phyloP scores from a whole-genome alignment of 495 filamentous ascomycete species.

The Daldinia decipiens region DNA sequence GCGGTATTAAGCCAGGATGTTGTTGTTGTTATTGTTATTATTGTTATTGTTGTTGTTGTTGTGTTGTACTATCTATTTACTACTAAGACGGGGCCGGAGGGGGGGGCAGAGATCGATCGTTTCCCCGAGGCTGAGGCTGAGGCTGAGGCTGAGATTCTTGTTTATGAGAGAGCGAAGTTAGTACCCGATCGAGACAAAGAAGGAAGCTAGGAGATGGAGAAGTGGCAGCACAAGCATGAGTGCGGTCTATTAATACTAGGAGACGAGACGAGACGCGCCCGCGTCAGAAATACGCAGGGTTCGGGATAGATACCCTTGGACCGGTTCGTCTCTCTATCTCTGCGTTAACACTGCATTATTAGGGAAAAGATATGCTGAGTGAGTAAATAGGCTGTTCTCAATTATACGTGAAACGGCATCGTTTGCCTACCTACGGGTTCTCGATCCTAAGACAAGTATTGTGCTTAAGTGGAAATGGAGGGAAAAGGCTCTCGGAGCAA shows the following conservation, averaged over 20 bases:
- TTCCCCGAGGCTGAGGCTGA: no score
- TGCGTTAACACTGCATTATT: background rate
- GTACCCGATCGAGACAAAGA: no score
- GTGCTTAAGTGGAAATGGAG: background rate
- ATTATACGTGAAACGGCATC: background rate
- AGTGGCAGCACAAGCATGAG: background rate
- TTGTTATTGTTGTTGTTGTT: background rate
- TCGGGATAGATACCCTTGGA: conserved; percentile 7
- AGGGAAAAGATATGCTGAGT: background rate
- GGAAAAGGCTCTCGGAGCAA: background rate
- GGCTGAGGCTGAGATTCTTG: no score
- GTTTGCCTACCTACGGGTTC: background rate
- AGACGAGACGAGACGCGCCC: background rate
- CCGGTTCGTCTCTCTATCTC: background rate
- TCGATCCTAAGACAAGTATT: background rate
- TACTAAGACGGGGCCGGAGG: no score
- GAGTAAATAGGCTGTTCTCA: background rate
- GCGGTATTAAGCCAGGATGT: conserved; percentile 60
- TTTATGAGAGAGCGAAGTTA: no score
- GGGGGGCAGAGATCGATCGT: no score
- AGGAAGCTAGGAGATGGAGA: no score
- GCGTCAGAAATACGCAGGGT: background rate
- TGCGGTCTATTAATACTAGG: background rate
- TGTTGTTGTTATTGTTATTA: no score
- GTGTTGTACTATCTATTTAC: no score